Percentiles rank a stretch among this genome's conserved stretches.
Evolutionary conservation across 1,284 basidiomycete genomes (phyloP).

Genomic region (Puccinia triticina): DNA sequence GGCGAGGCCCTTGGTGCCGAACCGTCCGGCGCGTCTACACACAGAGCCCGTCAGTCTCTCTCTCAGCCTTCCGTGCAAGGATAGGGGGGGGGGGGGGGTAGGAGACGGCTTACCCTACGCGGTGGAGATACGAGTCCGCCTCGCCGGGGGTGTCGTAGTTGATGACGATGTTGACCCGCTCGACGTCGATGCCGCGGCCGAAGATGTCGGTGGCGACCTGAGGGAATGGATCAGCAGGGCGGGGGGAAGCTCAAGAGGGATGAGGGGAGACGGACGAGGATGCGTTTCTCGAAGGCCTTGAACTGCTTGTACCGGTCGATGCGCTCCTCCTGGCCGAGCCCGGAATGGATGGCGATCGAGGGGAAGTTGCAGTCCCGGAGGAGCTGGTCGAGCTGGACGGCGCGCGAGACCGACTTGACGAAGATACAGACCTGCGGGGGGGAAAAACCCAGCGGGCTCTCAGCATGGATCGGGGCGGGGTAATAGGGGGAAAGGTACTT

Average conservation of each 20-base stretch:
- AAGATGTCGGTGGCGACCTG: slow-evolving; percentile 85
- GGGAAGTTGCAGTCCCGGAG: slow-evolving; percentile 98
- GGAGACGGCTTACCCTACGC: slow-evolving; percentile 76
- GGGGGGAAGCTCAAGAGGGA: background rate
- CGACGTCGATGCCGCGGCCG: slow-evolving; percentile 94
- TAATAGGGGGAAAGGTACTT: slow-evolving; percentile 69
- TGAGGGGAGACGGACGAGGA: slow-evolving; percentile 64
- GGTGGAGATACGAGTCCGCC: slow-evolving; percentile 96
- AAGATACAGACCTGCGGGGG: slow-evolving; percentile 99
- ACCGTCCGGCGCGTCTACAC: slow-evolving; percentile 92
- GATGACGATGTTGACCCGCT: slow-evolving; percentile 93
- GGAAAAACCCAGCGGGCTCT: too few species aligned
- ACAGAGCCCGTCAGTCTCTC: too few species aligned
- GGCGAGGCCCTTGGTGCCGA: slow-evolving; percentile 99
- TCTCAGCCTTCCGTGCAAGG: too few species aligned
- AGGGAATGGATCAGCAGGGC: background rate
- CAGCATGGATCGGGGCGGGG: too few species aligned
- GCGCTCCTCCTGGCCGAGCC: slow-evolving; percentile 89
- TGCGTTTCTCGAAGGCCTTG: slow-evolving; percentile 99
- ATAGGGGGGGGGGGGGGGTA: too few species aligned
- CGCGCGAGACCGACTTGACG: slow-evolving; percentile 95
- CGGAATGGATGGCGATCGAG: slow-evolving; percentile 95
- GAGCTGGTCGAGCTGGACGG: slow-evolving; percentile 93
- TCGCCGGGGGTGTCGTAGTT: slow-evolving; percentile 83
- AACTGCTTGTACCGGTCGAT: slow-evolving; percentile 98